These are phyloP conservation scores for Umbilicaria muhlenbergii DNA, from an alignment of 495 filamentous ascomycete genomes.

Conservation along the genomic window DNA sequence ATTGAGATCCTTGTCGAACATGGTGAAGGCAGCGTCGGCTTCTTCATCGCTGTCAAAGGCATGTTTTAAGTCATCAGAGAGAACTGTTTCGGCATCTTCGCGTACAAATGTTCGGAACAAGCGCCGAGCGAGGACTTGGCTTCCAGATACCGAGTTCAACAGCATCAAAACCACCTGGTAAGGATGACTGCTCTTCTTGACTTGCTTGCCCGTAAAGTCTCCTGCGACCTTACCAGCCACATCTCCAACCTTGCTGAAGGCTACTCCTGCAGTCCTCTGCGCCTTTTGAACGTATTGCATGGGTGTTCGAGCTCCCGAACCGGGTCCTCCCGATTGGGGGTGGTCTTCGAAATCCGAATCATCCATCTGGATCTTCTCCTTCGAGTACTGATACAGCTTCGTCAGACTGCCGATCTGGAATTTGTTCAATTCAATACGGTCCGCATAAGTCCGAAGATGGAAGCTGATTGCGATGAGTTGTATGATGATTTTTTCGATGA, in stretches of 20 bases:
- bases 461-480: slow-evolving; percentile 91
- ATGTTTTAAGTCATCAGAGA: slow-evolving; percentile 56
- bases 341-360: slow-evolving; percentile 57
- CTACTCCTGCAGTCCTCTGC: slow-evolving; percentile 54
- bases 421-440: slow-evolving; percentile 85
- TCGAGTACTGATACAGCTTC: slow-evolving; percentile 72
- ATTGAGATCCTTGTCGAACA: slow-evolving; percentile 96
- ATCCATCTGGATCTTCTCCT: slow-evolving; percentile 50
- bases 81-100: slow-evolving; percentile 58
- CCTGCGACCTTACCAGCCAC: slow-evolving; percentile 82
- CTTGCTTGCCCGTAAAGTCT: slow-evolving; percentile 74
- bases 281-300: slow-evolving; percentile 48
- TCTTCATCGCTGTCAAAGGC: slow-evolving; percentile 80
- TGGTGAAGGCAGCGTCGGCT: slow-evolving; percentile 76
- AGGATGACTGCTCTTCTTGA: slow-evolving; percentile 63
- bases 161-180: slow-evolving; percentile 68
- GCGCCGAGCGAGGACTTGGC: slow-evolving; percentile 77
- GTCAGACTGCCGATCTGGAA: slow-evolving; percentile 68
- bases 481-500: slow-evolving; percentile 85
- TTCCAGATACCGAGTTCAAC: slow-evolving; percentile 52
- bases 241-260: slow-evolving; percentile 68
- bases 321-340: slow-evolving; percentile 16
- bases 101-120: slow-evolving; percentile 82
- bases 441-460: slow-evolving; percentile 79
- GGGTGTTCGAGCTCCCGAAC: slow-evolving; percentile 55